A percentile compares a stretch with the other conserved stretches of the same genome.
These are phyloP conservation scores for Termitomyces sp. DNA, from an alignment of 768 basidiomycete genomes.

Conservation along the genomic window DNA sequence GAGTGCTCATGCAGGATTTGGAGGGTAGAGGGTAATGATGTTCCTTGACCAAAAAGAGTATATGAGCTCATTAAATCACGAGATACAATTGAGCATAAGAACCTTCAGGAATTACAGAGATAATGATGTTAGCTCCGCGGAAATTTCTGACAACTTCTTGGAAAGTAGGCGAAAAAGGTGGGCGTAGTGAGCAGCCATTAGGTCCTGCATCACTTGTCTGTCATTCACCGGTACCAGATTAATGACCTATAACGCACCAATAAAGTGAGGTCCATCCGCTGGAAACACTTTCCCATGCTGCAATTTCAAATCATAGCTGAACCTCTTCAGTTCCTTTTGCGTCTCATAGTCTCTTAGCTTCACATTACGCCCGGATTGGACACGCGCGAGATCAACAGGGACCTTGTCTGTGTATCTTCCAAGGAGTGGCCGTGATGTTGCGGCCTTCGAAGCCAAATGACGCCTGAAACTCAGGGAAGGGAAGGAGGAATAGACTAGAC, in stretches of 20 bases:
- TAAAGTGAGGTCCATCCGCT: conserved; percentile 4
- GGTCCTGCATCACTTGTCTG: neutral
- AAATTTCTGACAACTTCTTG: conserved; percentile 11
- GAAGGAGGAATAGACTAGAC: neutral
- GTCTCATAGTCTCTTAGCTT: conserved; percentile 9
- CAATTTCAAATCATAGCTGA: conserved; percentile 8
- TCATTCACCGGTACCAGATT: neutral
- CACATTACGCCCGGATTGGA: conserved; percentile 5
- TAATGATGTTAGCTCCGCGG: conserved; percentile 4
- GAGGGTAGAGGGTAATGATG: conserved; percentile 1
- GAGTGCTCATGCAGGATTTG: conserved; percentile 8
- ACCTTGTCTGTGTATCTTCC: conserved; percentile 9
- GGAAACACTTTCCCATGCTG: neutral
- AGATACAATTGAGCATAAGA: neutral
- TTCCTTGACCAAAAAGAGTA: neutral
- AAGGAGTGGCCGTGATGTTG: conserved; percentile 2
- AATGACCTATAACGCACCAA: conserved; percentile 1
- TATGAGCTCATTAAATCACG: neutral
- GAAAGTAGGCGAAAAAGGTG: conserved; percentile 8
- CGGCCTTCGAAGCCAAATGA: conserved; percentile 1
- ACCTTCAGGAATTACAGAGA: conserved; percentile 10
- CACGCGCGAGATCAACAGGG: conserved; percentile 6
- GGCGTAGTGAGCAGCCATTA: conserved; percentile 9
- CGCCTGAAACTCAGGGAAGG: neutral
- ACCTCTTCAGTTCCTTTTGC: conserved; percentile 4